Evolutionary conservation across 2,329 filamentous ascomycete genomes (phyloP).

Genomic region (Sclerotiophoma versabilis): DNA sequence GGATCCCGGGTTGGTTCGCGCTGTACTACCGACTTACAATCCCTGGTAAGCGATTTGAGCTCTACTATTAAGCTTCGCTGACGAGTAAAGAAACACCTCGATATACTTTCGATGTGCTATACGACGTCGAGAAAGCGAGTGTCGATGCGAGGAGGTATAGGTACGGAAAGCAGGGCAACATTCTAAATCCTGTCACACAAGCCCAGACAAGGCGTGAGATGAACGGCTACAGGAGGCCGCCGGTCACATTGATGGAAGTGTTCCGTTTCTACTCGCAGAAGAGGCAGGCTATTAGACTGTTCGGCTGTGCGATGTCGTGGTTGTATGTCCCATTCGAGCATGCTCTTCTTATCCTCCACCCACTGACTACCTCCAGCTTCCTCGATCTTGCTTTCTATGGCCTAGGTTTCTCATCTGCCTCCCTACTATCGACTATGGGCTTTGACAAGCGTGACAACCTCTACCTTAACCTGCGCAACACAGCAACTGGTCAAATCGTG

Average conservation of each 20-base stretch:
- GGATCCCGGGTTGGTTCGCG: conserved; percentile 79
- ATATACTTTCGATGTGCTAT: conserved; percentile 83
- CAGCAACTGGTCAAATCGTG: conserved; percentile 79
- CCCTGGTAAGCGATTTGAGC: conserved; percentile 52
- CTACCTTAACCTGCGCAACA: conserved; percentile 76
- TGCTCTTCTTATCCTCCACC: neutral
- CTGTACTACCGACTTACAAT: conserved; percentile 88
- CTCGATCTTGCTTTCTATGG: conserved; percentile 65
- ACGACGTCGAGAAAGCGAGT: conserved; percentile 68
- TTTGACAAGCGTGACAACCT: conserved; percentile 69
- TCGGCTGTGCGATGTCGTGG: conserved; percentile 83
- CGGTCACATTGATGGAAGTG: conserved; percentile 64
- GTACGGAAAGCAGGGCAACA: conserved; percentile 63
- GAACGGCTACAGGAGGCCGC: conserved; percentile 43
- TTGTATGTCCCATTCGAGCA: conserved; percentile 53
- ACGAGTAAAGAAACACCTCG: conserved; percentile 72
- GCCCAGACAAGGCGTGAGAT: conserved; percentile 59
- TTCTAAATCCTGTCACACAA: conserved; percentile 70
- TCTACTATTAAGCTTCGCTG: neutral
- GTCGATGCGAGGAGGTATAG: conserved; percentile 78
- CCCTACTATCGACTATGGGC: conserved; percentile 74
- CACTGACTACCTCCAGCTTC: conserved; percentile 47
- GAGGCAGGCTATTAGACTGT: conserved; percentile 73
- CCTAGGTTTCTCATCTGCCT: conserved; percentile 77
- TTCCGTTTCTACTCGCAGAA: conserved; percentile 70